Conservation (phyloP, 257 asterid genomes). For the Voacanga thouarsii region DNA sequence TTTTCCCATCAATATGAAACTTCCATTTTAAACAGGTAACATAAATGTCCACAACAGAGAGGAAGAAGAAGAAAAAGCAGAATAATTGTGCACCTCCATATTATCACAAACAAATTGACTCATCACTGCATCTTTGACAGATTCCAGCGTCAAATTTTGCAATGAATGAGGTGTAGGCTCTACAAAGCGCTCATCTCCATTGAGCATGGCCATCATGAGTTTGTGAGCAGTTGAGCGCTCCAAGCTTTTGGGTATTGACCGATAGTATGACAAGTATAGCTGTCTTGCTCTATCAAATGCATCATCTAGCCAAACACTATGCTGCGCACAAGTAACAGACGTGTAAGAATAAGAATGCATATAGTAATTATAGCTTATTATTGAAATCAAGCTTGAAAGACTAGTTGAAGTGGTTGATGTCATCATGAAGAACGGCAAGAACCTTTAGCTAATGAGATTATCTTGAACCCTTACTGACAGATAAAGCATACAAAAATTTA, state of each 20-base stretch:
- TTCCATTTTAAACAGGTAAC: background rate
- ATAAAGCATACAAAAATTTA: background rate
- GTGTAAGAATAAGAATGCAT: constrained; percentile 11
- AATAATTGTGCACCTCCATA: constrained; percentile 71
- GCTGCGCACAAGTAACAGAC: constrained; percentile 53
- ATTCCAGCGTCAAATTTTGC: constrained; percentile 67
- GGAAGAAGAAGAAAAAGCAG: background rate
- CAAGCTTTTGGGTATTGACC: constrained; percentile 94
- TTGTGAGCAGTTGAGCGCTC: constrained; percentile 99
- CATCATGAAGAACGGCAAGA: background rate
- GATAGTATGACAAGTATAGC: constrained; percentile 87
- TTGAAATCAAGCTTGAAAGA: background rate
- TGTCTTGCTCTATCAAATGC: constrained; percentile 98
- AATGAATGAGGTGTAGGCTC: constrained; percentile 95
- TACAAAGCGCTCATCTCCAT: constrained; percentile 95
- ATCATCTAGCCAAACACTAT: constrained; percentile 97
- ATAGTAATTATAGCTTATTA: background rate
- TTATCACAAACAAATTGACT: constrained; percentile 82
- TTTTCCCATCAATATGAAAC: constrained; percentile 14
- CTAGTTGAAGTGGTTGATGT: background rate
- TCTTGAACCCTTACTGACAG: background rate
- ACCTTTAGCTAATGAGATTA: background rate
- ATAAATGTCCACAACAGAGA: constrained; percentile 1
- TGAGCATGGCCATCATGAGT: constrained; percentile 95
- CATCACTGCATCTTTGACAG: constrained; percentile 96